Evolutionary conservation across 129 eudicot species (phyloP), one percentile per base, ranked within the genome.

Genomic region (Centaurea solstitialis): DNA sequence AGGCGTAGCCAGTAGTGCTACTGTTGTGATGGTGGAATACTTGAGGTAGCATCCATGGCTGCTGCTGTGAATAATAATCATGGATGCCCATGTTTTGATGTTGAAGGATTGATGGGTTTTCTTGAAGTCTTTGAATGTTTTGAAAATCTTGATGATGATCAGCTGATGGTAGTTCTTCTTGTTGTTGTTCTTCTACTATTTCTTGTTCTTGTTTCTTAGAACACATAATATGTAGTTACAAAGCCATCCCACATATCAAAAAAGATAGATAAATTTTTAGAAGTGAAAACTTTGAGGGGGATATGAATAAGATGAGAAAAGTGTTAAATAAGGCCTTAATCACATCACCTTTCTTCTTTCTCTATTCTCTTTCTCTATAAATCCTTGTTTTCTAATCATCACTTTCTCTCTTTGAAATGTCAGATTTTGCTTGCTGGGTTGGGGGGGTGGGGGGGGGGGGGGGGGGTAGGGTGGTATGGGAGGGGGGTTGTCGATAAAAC

Each of bases 41-140:
- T 53, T 76, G 86, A 40, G 81, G 86, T 69, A 82, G 79, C 39
- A 79, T 82, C 98, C 98, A 94, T 64, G 97, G 91, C 28, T 61
- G 86, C 21, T 82, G 86, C 5, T 82, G 85, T 23, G 88, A 81
- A 35, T 77, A 83, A 71, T 83, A 83, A 77, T 82, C 82, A 77
- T 70, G 22, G 22, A 76, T 76, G 40, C 74, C 86, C 80, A 84
- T 80, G 80, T 82, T 85, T 79, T 82, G 81, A 68, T 88, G 87
- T 79, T 86, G 90, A 87, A 81, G 86, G 72, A 85, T 18, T 75
- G 80, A 74, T 87, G 81, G 17, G 76, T 76, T 59, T 57, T 75
- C 77, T 77, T 85, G 84, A 70, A 87, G 82, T 59, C 79, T 85
- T 74, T 85, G 87, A 47, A 59, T 57, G 80, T 61, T 83, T 68